phyloP scores from a whole-genome alignment of 768 basidiomycete species.

The Lyophyllum shimeji region DNA sequence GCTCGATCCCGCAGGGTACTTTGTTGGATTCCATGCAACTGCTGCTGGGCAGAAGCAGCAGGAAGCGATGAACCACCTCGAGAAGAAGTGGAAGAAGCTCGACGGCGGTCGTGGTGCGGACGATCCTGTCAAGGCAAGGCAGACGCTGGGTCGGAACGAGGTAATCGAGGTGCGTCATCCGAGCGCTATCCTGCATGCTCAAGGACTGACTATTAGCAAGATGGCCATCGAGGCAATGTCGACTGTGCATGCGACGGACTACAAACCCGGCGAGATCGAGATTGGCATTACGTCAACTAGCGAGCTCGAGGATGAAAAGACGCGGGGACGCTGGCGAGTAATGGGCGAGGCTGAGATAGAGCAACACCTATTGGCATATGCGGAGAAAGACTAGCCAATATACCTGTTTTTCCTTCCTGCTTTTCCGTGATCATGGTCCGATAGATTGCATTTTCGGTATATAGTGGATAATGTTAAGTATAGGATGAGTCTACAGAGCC shows the following conservation, averaged over 20 bases:
- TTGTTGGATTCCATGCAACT: slow-evolving; percentile 97
- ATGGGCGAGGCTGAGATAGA: slow-evolving; percentile 80
- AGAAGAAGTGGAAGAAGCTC: slow-evolving; percentile 98
- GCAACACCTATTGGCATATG: slow-evolving; percentile 77
- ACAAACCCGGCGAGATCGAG: slow-evolving; percentile 94
- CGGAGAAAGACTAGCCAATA: slow-evolving; percentile 75
- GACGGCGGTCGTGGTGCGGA: slow-evolving; percentile 77
- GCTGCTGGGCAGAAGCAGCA: slow-evolving; percentile 97
- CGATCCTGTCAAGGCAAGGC: slow-evolving; percentile 74
- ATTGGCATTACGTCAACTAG: slow-evolving; percentile 87
- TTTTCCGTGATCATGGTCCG: not conserved
- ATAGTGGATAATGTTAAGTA: slow-evolving; percentile 7
- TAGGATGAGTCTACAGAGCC: slow-evolving; percentile 1
- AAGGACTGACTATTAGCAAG: slow-evolving; percentile 35
- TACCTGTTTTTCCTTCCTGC: slow-evolving; percentile 3
- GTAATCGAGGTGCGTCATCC: slow-evolving; percentile 79
- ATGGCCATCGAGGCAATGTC: slow-evolving; percentile 95
- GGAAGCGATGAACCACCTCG: slow-evolving; percentile 97
- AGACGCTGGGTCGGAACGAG: slow-evolving; percentile 67
- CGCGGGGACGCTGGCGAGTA: slow-evolving; percentile 75
- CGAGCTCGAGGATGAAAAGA: slow-evolving; percentile 71
- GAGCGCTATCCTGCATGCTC: not conserved
- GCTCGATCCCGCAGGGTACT: slow-evolving; percentile 98
- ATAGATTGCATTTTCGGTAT: not conserved
- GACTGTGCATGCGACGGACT: slow-evolving; percentile 92